Evolutionary conservation across 2,329 filamentous ascomycete species (phyloP).

Genomic region (Sporothrix mexicana): DNA sequence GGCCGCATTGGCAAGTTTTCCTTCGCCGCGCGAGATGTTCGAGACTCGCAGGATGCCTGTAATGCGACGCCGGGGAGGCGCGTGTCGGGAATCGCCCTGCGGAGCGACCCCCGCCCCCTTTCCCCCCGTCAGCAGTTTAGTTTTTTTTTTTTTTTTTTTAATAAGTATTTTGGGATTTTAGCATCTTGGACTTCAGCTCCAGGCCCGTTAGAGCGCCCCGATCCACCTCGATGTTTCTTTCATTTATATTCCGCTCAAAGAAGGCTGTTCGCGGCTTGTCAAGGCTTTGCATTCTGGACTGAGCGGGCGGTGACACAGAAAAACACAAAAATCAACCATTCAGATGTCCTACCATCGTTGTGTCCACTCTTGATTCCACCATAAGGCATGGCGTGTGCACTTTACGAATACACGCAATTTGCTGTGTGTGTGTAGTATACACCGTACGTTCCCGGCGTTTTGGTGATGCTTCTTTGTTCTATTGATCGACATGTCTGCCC

Average conservation of each 20-base stretch:
- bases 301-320: slow-evolving; percentile 20
- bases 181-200: no score
- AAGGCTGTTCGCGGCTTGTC: slow-evolving; percentile 28
- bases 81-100: not conserved
- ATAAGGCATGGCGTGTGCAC: not conserved
- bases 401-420: not conserved
- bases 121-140: no score
- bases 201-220: not conserved
- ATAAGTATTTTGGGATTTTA: no score
- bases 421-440: no score
- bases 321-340: slow-evolving; percentile 10
- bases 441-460: not conserved
- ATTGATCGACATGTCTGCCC: not conserved
- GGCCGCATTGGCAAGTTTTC: slow-evolving; percentile 1
- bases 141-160: no score
- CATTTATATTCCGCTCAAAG: not conserved
- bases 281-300: not conserved
- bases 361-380: slow-evolving; percentile 9
- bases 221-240: slow-evolving; percentile 1
- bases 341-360: slow-evolving; percentile 2
- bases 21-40: not conserved
- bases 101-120: no score
- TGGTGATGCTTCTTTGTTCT: not conserved
- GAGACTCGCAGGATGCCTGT: not conserved
- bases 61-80: not conserved